Percentiles rank a stretch among this genome's conserved stretches.
Conservation (phyloP, 805 yeast genomes). For the Lachancea thermotolerans region DNA sequence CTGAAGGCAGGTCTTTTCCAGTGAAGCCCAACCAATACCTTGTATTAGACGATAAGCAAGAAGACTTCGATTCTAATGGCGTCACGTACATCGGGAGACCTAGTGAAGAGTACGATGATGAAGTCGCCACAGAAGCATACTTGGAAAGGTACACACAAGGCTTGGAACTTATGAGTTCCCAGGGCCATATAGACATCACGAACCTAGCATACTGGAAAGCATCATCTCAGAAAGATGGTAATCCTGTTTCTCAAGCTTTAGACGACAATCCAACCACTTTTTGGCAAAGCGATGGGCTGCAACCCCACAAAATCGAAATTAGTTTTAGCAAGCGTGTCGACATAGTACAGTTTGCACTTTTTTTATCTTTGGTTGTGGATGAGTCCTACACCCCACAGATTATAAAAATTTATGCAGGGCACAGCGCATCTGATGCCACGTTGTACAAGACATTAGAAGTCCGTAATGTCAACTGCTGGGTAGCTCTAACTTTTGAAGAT, state of each 20-base stretch:
- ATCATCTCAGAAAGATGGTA: constrained; percentile 67
- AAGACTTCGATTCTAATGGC: constrained; percentile 5
- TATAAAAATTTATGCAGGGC: constrained; percentile 29
- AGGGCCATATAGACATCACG: constrained; percentile 67
- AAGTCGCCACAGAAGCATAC: constrained; percentile 14
- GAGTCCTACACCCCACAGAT: constrained; percentile 83
- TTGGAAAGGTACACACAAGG: constrained; percentile 19
- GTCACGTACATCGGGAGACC: constrained; percentile 14
- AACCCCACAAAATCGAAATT: constrained; percentile 76
- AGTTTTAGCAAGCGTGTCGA: constrained; percentile 74
- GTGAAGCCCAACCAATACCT: background rate
- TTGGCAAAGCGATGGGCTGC: constrained; percentile 95
- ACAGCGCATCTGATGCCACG: constrained; percentile 23
- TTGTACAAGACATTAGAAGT: constrained; percentile 24
- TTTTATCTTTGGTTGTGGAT: constrained; percentile 63
- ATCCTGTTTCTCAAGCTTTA: constrained; percentile 62
- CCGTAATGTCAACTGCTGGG: constrained; percentile 29
- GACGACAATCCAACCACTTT: constrained; percentile 64
- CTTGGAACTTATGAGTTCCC: constrained; percentile 17
- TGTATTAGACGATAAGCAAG: constrained; percentile 17
- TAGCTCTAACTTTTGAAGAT: constrained; percentile 22
- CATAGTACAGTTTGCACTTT: constrained; percentile 61
- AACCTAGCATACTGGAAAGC: constrained; percentile 79
- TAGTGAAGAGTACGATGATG: constrained; percentile 14
- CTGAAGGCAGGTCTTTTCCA: background rate